Base-by-base conservation (phyloP, 768 basidiomycete genomes). In the Podaxis pistillaris region DNA sequence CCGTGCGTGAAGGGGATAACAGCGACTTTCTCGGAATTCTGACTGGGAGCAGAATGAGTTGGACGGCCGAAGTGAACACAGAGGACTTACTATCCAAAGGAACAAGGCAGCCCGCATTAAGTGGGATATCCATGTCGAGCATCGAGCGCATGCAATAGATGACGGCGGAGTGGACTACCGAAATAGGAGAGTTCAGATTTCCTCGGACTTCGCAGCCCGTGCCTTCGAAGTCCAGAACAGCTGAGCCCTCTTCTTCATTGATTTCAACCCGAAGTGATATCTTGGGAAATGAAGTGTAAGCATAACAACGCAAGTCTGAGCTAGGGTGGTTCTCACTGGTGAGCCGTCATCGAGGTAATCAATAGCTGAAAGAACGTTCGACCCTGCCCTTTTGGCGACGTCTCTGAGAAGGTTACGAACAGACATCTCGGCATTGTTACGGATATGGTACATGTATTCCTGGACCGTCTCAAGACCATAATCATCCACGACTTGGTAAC, bases 31-130 rank as follows among this genome's bases (percentile, higher is more conserved):
- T 72, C 0, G 96, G 95, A 40, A 96, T 90, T 65, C 81, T 86
- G 65, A 98, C 91, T 89, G 54, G 19, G 46, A 19, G 9, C 24
- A 7, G 50, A 58, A 41, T 60, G 38, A 24, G 17, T 57, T 24
- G 19, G 7, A 67, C 19, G 58, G 17, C 30, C 50, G 37, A 50
- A 50, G 38, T 28, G 50, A 24, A 55, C 40, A 55, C 56, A 60
- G 37, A 28, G 47, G 7, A 76, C 82, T 56, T 66, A 92, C 92
- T 86, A 24, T 89, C 84, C 40, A 95, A 78, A 0, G 94, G 94
- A 7, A 94, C 91, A 8, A 98, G 82, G 70, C 95, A 97, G 1
- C 96, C 96, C 24, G 94, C 93, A 72, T 98, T 98, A 28, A 98
- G 81, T 11, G 96, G 96, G 49, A 97, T 96, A 68, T 94, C 90